These are phyloP conservation scores for Paecilomyces variotii DNA, from an alignment of 2,329 filamentous ascomycete genomes.

Conservation along the genomic window DNA sequence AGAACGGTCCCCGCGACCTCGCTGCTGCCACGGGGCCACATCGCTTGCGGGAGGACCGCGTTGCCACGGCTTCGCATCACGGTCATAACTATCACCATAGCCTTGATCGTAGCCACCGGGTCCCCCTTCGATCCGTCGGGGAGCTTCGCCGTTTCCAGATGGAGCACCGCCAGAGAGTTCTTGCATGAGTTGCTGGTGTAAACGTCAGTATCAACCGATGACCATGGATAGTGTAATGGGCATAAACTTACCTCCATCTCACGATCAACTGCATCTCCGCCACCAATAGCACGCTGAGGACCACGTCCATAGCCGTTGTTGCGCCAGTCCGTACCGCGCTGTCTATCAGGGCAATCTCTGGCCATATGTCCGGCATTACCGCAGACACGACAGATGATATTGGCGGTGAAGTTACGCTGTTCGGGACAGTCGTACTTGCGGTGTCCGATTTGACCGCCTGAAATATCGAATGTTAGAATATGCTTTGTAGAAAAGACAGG, in stretches of 20 bases:
- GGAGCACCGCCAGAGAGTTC: slow-evolving; percentile 73
- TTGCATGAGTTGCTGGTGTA: slow-evolving; percentile 80
- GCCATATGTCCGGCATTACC: slow-evolving; percentile 98
- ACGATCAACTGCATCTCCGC: slow-evolving; percentile 77
- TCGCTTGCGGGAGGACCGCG: slow-evolving; percentile 65
- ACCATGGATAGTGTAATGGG: background rate
- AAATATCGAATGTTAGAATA: slow-evolving; percentile 11
- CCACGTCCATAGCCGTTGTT: slow-evolving; percentile 55
- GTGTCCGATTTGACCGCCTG: slow-evolving; percentile 89
- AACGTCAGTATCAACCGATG: slow-evolving; percentile 34
- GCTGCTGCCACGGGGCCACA: slow-evolving; percentile 68
- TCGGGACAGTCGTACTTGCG: slow-evolving; percentile 98
- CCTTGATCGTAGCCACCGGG: slow-evolving; percentile 55
- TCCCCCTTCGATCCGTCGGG: slow-evolving; percentile 79
- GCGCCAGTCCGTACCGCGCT: slow-evolving; percentile 85
- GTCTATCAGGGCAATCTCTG: slow-evolving; percentile 90
- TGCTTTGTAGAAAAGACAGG: background rate
- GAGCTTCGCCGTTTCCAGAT: slow-evolving; percentile 49
- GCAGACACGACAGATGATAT: slow-evolving; percentile 97
- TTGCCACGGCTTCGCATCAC: slow-evolving; percentile 76
- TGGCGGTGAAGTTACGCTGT: slow-evolving; percentile 96
- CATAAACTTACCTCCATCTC: slow-evolving; percentile 74
- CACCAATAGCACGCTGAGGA: slow-evolving; percentile 58
- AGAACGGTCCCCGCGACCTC: slow-evolving; percentile 47
- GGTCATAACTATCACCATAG: slow-evolving; percentile 38